Evolutionary conservation across 2,329 filamentous ascomycete species (phyloP).

Genomic region (Arthroderma sp.): DNA sequence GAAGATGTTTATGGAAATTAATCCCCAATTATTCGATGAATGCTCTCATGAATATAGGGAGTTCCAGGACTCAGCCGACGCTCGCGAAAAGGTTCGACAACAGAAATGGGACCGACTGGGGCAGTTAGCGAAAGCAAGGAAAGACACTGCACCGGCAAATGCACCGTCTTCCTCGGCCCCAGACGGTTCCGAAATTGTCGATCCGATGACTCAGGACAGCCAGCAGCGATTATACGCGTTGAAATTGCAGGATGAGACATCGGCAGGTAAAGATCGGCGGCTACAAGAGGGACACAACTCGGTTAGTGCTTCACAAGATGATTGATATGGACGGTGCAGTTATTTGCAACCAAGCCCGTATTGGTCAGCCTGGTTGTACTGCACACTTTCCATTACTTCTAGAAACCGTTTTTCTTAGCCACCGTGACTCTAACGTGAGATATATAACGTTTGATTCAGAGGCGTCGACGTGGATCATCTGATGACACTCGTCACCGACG

Average conservation of each 20-base stretch:
- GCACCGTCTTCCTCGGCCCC: conserved; percentile 31
- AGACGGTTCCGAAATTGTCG: conserved; percentile 52
- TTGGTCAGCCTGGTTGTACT: conserved; percentile 2
- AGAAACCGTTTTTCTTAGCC: conserved; percentile 27
- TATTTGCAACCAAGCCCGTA: conserved; percentile 11
- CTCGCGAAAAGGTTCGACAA: conserved; percentile 67
- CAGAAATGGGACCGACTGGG: conserved; percentile 79
- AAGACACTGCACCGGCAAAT: conserved; percentile 27
- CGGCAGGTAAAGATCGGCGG: conserved; percentile 40
- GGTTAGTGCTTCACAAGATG: conserved; percentile 28
- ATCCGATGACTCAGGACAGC: conserved; percentile 67
- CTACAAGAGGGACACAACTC: conserved; percentile 27
- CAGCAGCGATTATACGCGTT: conserved; percentile 79
- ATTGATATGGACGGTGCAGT: conserved; percentile 13
- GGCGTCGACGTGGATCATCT: conserved; percentile 31
- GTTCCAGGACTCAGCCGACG: conserved; percentile 81
- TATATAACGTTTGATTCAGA: conserved; percentile 31
- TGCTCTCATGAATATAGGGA: conserved; percentile 98
- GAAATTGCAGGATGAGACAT: conserved; percentile 66
- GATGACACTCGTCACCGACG: conserved; percentile 28
- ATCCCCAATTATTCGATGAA: conserved; percentile 94
- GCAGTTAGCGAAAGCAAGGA: conserved; percentile 62
- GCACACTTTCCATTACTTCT: conserved; percentile 21
- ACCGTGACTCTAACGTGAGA: conserved; percentile 35
- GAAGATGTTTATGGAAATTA: conserved; percentile 99